Conservation (phyloP, 257 asterid species). For the Henckelia pumila region DNA sequence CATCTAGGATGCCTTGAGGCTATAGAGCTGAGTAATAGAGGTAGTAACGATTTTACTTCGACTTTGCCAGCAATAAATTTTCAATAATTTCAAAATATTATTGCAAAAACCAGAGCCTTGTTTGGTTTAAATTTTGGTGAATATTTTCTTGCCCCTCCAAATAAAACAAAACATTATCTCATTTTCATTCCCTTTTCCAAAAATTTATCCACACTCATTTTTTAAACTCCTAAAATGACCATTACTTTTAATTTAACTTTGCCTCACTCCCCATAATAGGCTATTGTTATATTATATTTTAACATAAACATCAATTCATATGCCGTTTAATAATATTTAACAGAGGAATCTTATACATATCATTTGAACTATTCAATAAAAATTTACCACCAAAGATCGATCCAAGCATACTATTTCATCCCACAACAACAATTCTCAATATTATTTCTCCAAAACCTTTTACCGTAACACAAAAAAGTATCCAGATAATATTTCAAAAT, state of each 20-base stretch:
- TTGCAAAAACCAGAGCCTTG: too few relatives aligned
- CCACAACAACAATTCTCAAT: not conserved
- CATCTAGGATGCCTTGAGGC: too few relatives aligned
- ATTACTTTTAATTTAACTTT: too few relatives aligned
- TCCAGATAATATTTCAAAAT: not conserved
- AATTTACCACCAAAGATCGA: slow-evolving; percentile 10
- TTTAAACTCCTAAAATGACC: too few relatives aligned
- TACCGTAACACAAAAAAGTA: not conserved
- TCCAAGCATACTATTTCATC: not conserved
- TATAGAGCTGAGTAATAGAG: too few relatives aligned
- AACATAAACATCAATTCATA: not conserved
- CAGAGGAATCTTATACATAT: not conserved
- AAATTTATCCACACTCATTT: too few relatives aligned
- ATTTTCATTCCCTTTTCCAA: not conserved
- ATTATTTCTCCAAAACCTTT: not conserved
- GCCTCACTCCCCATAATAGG: too few relatives aligned
- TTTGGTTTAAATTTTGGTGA: not conserved
- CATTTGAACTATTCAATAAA: not conserved
- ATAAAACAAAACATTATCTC: not conserved
- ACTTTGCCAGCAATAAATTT: too few relatives aligned
- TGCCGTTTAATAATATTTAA: not conserved
- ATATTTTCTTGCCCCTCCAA: not conserved
- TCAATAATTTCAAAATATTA: too few relatives aligned
- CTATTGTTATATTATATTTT: too few relatives aligned
- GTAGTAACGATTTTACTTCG: not conserved